Conservation (phyloP, 2,329 filamentous ascomycete species). For the Coniochaeta sp. region DNA sequence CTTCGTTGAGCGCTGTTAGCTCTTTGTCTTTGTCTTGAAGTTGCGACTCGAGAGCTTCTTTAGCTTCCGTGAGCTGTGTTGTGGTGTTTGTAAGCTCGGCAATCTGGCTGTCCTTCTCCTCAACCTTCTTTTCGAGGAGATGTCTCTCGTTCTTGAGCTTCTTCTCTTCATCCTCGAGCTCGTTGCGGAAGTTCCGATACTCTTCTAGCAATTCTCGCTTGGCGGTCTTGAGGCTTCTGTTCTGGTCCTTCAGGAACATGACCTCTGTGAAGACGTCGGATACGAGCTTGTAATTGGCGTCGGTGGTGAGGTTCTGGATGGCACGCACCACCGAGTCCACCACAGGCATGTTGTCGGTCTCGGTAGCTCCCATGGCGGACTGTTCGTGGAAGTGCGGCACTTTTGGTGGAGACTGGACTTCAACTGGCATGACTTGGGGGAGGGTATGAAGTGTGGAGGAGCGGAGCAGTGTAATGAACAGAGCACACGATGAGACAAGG, state of each 20-base stretch:
- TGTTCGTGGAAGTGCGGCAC: background rate
- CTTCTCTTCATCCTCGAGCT: slow-evolving; percentile 19
- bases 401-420: background rate
- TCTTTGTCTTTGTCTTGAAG: background rate
- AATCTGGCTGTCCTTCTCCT: slow-evolving; percentile 17
- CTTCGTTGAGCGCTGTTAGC: slow-evolving; percentile 3
- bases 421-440: background rate
- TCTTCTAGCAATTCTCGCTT: slow-evolving; percentile 23
- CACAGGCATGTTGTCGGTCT: slow-evolving; percentile 4
- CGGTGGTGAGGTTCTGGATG: slow-evolving; percentile 22
- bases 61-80: slow-evolving; percentile 7
- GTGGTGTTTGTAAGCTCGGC: slow-evolving; percentile 12
- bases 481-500: background rate
- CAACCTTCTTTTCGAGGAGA: slow-evolving; percentile 15
- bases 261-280: slow-evolving; percentile 24
- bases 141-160: slow-evolving; percentile 17
- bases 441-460: background rate
- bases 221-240: slow-evolving; percentile 19
- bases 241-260: slow-evolving; percentile 21
- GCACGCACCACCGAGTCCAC: slow-evolving; percentile 24
- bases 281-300: slow-evolving; percentile 25
- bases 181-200: slow-evolving; percentile 23
- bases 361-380: background rate
- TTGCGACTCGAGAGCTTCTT: background rate
- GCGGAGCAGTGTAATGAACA: background rate